These are phyloP conservation scores for Monilinia fructicola DNA, from an alignment of 2,329 filamentous ascomycete species.

Conservation along the genomic window DNA sequence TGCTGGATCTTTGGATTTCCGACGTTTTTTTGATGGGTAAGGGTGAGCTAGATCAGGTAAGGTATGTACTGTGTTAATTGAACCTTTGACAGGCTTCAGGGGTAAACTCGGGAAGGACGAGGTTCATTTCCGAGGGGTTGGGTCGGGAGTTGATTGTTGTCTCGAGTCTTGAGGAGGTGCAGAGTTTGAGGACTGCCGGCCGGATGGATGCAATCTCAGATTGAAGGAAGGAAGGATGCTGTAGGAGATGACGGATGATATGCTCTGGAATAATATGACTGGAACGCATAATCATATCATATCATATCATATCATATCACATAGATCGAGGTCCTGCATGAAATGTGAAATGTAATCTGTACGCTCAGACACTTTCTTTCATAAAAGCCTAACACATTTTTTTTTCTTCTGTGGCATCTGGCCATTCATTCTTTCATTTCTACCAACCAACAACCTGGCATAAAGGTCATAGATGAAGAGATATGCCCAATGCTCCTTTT, in stretches of 20 bases:
- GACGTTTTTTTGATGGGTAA: no score
- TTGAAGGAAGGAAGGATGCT: no score
- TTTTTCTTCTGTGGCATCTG: no score
- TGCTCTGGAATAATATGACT: background rate
- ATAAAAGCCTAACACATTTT: background rate
- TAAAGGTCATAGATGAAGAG: background rate
- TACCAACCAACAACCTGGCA: background rate
- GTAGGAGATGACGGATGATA: background rate
- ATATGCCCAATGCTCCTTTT: background rate
- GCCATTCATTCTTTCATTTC: no score
- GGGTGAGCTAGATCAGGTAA: background rate
- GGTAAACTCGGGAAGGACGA: conserved; percentile 15
- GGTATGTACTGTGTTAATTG: no score
- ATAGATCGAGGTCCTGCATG: background rate
- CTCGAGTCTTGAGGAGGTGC: background rate
- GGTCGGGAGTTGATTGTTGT: conserved; percentile 4
- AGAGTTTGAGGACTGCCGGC: background rate
- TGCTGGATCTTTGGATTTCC: no score
- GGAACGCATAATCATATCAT: background rate
- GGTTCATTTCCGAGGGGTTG: conserved; percentile 2
- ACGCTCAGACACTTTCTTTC: background rate
- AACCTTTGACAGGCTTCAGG: background rate
- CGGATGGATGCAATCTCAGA: background rate
- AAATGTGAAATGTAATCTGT: background rate
- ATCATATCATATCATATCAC: no score